Evolutionary conservation across 441 rosid species (phyloP).

Genomic region (Pelargonium citronellum): DNA sequence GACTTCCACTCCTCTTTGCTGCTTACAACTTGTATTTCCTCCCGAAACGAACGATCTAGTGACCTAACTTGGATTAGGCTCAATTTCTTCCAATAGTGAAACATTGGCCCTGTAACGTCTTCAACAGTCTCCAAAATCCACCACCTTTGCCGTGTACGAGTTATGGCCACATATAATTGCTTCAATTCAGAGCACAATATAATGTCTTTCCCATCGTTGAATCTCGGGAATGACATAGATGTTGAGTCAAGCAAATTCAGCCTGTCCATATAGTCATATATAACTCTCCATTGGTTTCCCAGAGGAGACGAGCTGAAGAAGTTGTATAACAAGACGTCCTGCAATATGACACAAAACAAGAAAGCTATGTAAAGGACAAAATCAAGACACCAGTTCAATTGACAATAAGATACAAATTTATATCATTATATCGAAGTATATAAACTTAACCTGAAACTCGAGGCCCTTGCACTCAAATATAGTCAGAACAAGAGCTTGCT

Average conservation of each 20-base stretch:
- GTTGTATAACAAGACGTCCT: constrained; percentile 23
- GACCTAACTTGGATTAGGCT: constrained; percentile 14
- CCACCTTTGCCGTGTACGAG: constrained; percentile 20
- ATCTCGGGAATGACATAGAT: constrained; percentile 5
- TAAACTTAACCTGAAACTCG: constrained; percentile 15
- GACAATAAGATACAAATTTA: too few relatives aligned
- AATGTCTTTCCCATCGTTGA: constrained; percentile 14
- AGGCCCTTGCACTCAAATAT: constrained; percentile 23
- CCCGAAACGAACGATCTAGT: not conserved
- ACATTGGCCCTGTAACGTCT: constrained; percentile 13
- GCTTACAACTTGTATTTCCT: constrained; percentile 2
- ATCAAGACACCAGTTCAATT: not conserved
- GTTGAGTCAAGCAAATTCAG: constrained; percentile 8
- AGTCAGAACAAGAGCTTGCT: constrained; percentile 17
- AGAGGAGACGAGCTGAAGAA: constrained; percentile 22
- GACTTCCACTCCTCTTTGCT: constrained; percentile 13
- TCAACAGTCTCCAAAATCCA: constrained; percentile 18
- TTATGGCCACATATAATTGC: constrained; percentile 24
- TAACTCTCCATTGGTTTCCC: constrained; percentile 19
- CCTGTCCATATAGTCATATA: constrained; percentile 17
- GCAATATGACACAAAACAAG: not conserved
- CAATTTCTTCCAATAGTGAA: constrained; percentile 20
- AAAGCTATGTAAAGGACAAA: not conserved
- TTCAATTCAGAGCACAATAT: constrained; percentile 25
- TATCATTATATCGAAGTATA: too few relatives aligned